Evolutionary conservation across 352 stramenopile genomes (phyloP), one percentile per base, ranked within the genome.

Genomic region (Thraustochytrium striatum): DNA sequence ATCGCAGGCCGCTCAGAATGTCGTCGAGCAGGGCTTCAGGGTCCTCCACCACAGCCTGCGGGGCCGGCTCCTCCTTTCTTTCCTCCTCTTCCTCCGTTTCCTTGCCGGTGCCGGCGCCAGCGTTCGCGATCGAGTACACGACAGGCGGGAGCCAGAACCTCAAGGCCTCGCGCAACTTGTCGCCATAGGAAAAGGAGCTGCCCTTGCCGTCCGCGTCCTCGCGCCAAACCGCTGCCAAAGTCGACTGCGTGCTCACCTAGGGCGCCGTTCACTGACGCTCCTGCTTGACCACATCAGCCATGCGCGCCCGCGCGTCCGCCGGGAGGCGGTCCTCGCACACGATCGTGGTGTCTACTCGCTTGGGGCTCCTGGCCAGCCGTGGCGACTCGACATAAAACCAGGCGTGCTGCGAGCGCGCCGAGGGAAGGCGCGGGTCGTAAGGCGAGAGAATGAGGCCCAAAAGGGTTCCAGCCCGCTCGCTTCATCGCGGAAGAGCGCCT

Each of bases 391-490:
- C 65, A 43, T 75, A 75, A 1, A 75, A 75, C 65, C 65, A 75
- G 5, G 65, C 58, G 36, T 41, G 68, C 36, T 75, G 65, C 43
- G 65, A 75, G 39, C 65, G 43, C 21, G 61, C 52, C 25, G 61
- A 50, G 30, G 65, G 65, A 0, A 75, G 52, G 5, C 65, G 44
- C 43, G 68, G 13, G 72, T 97, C 93, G 82, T 97, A 97, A 33
- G 93, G 96, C 8, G 91, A 91, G 39, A 97, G 89, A 78, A 98
- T 98, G 0, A 97, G 82, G 3, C 93, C 93, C 3, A 98, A 87
- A 98, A 98, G 38, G 92, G 93, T 72, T 96, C 88, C 2, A 83
- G 84, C 19, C 83, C 62, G 28, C 62, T 25, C 83, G 83, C 19
- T 65, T 80, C 57, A 85, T 90, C 82, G 88, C 87, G 25, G 69